Percentiles rank a stretch among this genome's conserved stretches.
These are phyloP conservation scores for Penstemon davidsonii DNA, from an alignment of 257 asterid genomes.

Conservation along the genomic window DNA sequence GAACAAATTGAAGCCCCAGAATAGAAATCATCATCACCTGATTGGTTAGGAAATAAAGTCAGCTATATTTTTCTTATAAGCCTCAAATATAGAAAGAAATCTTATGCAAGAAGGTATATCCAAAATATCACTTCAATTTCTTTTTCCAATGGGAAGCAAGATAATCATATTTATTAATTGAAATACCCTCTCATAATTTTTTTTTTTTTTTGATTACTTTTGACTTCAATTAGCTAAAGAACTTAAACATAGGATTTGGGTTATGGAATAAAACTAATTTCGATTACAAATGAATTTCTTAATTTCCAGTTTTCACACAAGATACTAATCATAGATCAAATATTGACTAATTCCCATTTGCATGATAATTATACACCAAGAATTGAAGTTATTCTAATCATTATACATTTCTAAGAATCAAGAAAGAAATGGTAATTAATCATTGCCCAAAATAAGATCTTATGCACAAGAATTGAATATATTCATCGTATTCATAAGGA, in stretches of 20 bases:
- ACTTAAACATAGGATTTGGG: neutral
- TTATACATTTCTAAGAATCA: slow-evolving; percentile 11
- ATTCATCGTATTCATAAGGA: slow-evolving; percentile 15
- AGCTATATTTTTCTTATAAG: slow-evolving; percentile 16
- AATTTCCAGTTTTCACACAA: neutral
- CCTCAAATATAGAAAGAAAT: slow-evolving; percentile 21
- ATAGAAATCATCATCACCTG: slow-evolving; percentile 78
- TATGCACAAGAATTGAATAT: slow-evolving; percentile 16
- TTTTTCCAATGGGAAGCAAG: slow-evolving; percentile 1
- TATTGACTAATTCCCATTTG: slow-evolving; percentile 3
- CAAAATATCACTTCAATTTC: neutral
- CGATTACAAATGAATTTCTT: too few species aligned
- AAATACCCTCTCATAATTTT: neutral
- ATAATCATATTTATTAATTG: slow-evolving; percentile 12
- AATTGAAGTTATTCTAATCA: slow-evolving; percentile 11
- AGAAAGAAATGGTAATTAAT: neutral
- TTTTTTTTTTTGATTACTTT: neutral
- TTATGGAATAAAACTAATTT: neutral
- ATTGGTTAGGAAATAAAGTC: slow-evolving; percentile 29
- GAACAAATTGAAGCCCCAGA: slow-evolving; percentile 49
- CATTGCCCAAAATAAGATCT: slow-evolving; percentile 22
- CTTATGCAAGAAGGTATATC: neutral
- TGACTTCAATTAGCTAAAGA: slow-evolving; percentile 13
- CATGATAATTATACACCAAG: slow-evolving; percentile 6
- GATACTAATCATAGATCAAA: neutral